Evolutionary conservation across 148 eudicot species (phyloP).

Genomic region (Vaccinium vitisidaea): DNA sequence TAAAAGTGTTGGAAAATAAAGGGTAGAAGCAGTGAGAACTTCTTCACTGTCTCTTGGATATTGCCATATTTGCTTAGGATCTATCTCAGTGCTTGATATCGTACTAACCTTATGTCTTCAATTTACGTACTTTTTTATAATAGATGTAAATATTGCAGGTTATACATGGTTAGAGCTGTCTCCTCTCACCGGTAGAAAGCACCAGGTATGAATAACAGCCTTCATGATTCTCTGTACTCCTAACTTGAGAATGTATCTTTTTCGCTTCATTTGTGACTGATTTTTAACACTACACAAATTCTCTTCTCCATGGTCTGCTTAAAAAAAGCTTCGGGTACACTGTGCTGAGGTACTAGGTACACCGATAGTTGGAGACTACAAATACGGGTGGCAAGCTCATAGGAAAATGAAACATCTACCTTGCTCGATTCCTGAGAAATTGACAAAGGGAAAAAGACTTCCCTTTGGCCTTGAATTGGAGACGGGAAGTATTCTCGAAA

Average conservation of each 20-base stretch:
- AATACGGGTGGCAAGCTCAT: constrained; percentile 96
- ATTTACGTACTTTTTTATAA: background rate
- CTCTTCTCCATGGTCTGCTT: background rate
- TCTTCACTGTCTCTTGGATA: background rate
- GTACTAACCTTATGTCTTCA: background rate
- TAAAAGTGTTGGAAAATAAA: background rate
- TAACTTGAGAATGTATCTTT: background rate
- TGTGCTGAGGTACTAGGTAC: constrained; percentile 94
- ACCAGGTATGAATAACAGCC: constrained; percentile 58
- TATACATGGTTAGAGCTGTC: constrained; percentile 82
- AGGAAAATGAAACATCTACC: constrained; percentile 43
- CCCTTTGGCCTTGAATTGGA: constrained; percentile 43
- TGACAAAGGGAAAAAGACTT: constrained; percentile 11
- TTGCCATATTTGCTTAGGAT: background rate
- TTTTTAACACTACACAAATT: background rate
- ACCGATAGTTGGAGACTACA: constrained; percentile 96
- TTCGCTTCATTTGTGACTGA: background rate
- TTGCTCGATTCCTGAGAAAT: constrained; percentile 20
- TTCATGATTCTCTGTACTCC: background rate
- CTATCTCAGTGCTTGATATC: background rate
- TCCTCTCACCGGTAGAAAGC: constrained; percentile 93
- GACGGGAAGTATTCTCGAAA: constrained; percentile 68
- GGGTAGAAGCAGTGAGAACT: constrained; percentile 1
- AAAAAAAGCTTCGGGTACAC: constrained; percentile 81
- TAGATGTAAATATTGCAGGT: constrained; percentile 47